Evolutionary conservation across 257 asterid species (phyloP).

Genomic region (Capsicum pubescens): DNA sequence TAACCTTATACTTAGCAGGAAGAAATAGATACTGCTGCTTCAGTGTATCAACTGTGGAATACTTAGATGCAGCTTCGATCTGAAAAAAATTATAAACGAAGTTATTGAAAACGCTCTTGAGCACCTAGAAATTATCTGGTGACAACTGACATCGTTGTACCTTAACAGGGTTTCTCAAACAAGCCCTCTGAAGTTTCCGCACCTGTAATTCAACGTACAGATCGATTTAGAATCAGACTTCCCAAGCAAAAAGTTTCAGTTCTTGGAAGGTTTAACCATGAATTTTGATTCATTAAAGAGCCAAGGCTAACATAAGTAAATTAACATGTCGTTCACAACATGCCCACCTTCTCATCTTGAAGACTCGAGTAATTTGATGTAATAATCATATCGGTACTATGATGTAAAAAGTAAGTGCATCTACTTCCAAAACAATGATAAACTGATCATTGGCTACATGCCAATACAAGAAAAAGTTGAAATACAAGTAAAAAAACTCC

Average conservation of each 20-base stretch:
- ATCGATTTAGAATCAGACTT: background rate
- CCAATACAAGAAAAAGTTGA: background rate
- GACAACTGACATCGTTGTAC: slow-evolving; percentile 41
- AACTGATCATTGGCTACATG: background rate
- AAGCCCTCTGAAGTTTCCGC: slow-evolving; percentile 89
- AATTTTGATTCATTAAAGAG: background rate
- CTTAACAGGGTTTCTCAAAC: slow-evolving; percentile 90
- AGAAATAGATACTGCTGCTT: slow-evolving; percentile 80
- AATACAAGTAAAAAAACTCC: background rate
- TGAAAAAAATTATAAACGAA: slow-evolving; percentile 37
- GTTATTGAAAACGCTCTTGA: background rate
- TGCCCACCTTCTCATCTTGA: background rate
- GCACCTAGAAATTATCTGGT: slow-evolving; percentile 5
- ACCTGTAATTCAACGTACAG: slow-evolving; percentile 54
- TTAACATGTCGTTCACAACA: slow-evolving; percentile 13
- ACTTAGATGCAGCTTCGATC: slow-evolving; percentile 89
- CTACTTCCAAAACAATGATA: slow-evolving; percentile 12
- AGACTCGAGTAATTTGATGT: background rate
- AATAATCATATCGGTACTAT: background rate
- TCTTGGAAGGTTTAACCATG: background rate
- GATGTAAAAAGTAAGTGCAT: background rate
- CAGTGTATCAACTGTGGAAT: slow-evolving; percentile 90
- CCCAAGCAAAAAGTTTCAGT: background rate
- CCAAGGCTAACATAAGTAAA: background rate
- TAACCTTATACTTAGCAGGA: slow-evolving; percentile 89